Evolutionary conservation across 495 filamentous ascomycete genomes (phyloP), one percentile per base, ranked within the genome.

Genomic region (Daldinia childiae): DNA sequence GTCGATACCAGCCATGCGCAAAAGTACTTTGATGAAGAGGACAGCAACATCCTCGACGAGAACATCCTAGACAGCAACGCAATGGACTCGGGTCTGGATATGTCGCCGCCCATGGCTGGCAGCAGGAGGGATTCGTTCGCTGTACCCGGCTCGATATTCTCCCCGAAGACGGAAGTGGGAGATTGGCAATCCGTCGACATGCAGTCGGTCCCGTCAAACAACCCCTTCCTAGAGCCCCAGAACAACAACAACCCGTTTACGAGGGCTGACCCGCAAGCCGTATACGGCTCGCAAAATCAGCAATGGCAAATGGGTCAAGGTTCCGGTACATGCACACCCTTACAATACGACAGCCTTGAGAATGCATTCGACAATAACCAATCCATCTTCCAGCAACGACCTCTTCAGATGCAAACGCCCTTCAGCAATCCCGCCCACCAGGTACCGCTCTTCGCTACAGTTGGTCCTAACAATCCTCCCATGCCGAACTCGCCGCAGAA

Each of bases 21-120:
- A 57, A 86, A 87, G 71, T 90, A 84, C 82, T 87, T 90, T 68
- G 91, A 94, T 69, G 92, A 94, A 66, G 92, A 95, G 81, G 91
- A 93, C 76, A 87, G 88, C 79, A 91, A 87, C 78, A 90, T 94
- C 79, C 83, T 96, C 70, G 93, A 96, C 81, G 91, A 95, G 50
- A 90, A 91, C 82, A 94, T 94, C 77, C 87, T 95, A 68, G 92
- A 94, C 78, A 84, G 83, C 70, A 86, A 82, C 76, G 81, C 75
- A 71, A 87, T 84, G 76, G 88, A 90, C 76, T 88, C 87, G 15
- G 87, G 89, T 36, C 82, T 93, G 72, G 90, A 92, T 71, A 87
- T 93, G 80, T 89, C 86, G 58, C 86, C 91, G 48, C 85, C 88
- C 69, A 86, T 90, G 81, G 85, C 83, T 64, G 87, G 86, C 69